These are phyloP conservation scores for Aspergillus funiculosus DNA, from an alignment of 495 filamentous ascomycete genomes.

Conservation along the genomic window DNA sequence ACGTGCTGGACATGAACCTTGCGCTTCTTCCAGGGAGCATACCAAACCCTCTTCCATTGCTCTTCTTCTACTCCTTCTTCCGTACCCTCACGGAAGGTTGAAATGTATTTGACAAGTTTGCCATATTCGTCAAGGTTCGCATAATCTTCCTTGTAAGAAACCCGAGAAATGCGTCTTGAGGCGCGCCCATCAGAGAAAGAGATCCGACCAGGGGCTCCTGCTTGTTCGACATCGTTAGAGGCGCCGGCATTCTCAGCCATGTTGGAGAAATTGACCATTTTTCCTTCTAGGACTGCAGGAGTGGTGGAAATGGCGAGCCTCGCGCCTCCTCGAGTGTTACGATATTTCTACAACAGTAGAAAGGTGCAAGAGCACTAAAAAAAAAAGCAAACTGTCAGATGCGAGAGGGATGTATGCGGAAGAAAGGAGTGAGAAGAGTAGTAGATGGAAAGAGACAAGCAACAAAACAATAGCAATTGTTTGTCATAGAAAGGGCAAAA, in stretches of 20 bases:
- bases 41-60: slow-evolving; percentile 40
- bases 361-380: not conserved
- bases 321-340: not conserved
- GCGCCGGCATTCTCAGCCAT: slow-evolving; percentile 20
- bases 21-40: slow-evolving; percentile 53
- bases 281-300: slow-evolving; percentile 6
- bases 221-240: slow-evolving; percentile 17
- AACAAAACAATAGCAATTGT: not conserved
- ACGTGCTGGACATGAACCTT: slow-evolving; percentile 43
- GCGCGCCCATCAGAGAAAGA: slow-evolving; percentile 15
- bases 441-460: not conserved
- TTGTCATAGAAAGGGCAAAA: too few species aligned
- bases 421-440: not conserved
- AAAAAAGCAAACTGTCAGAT: not conserved
- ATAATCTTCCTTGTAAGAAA: slow-evolving; percentile 35
- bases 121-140: slow-evolving; percentile 46
- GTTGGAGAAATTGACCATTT: slow-evolving; percentile 9
- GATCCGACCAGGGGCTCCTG: slow-evolving; percentile 8
- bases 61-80: slow-evolving; percentile 23
- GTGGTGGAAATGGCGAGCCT: too few species aligned
- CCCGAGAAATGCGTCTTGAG: slow-evolving; percentile 35
- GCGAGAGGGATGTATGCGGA: slow-evolving; percentile 1
- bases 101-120: slow-evolving; percentile 58
- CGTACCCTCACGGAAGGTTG: slow-evolving; percentile 51
- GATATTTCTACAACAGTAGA: not conserved